Conservation (phyloP, 148 eudicot species). For the Vaccinium corymbosum region DNA sequence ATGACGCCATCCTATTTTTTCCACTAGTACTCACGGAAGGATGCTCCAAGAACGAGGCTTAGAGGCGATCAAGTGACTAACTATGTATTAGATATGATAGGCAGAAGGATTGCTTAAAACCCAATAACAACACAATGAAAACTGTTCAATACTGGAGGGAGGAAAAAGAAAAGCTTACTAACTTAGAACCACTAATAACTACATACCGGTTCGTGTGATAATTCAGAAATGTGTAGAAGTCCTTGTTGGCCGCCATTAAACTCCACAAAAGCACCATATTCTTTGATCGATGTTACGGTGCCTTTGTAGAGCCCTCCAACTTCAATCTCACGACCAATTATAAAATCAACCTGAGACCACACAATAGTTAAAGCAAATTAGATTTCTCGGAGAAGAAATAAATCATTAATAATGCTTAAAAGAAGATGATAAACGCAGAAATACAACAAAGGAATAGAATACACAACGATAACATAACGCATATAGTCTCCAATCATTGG, state of each 20-base stretch:
- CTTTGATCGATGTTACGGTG: conserved; percentile 65
- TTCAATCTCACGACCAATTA: conserved; percentile 87
- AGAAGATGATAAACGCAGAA: background rate
- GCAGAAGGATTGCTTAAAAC: background rate
- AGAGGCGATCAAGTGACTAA: background rate
- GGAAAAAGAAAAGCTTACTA: background rate
- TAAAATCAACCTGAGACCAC: conserved; percentile 60
- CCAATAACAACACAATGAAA: conserved; percentile 1
- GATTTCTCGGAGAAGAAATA: background rate
- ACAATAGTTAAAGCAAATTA: background rate
- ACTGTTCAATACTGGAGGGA: background rate
- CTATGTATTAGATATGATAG: background rate
- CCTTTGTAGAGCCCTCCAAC: conserved; percentile 90
- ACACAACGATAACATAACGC: too few species aligned
- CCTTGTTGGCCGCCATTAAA: conserved; percentile 97
- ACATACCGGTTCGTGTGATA: conserved; percentile 82
- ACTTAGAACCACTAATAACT: background rate
- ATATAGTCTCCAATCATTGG: too few species aligned
- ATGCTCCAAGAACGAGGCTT: background rate
- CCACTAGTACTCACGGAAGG: background rate
- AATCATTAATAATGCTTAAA: background rate
- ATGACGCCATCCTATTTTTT: background rate
- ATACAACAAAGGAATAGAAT: background rate
- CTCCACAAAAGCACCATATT: conserved; percentile 99
- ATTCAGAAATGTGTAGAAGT: conserved; percentile 85